Base-by-base conservation (phyloP, 805 yeast genomes). In the Starmerella potacharoeniae region DNA sequence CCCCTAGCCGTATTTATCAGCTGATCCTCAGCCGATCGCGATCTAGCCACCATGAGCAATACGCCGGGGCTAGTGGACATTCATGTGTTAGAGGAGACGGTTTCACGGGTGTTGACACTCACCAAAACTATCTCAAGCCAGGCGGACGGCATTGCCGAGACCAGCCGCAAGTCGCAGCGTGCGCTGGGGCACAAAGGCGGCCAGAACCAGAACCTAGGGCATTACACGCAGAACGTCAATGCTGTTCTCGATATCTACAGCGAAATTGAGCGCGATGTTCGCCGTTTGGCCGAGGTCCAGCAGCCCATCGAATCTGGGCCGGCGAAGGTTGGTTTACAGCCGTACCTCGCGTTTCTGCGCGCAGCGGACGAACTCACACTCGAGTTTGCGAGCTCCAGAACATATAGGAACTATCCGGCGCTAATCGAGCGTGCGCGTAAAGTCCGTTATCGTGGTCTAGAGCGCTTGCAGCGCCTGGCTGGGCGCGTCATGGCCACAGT, bases 51-150 rank as follows among this genome's bases (percentile, higher is more conserved):
- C 11, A 52, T 51, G 58, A 55, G 55, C 47, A 47, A 16, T 31
- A 48, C 46, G 28, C 50, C 50, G 35, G 59, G 57, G 36, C 58
- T 57, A 17, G 52, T 55, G 2, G 96, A 88, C 62, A 82, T 87
- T 36, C 82, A 87, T 2, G 89, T 89, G 5, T 75, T 89, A 35
- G 84, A 86, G 52, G 93, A 85, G 64, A 82, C 84, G 53, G 73
- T 90, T 36, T 68, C 74, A 49, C 77, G 80, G 53, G 78, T 87
- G 3, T 76, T 77, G 41, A 74, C 73, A 17, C 69, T 87, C 42
- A 77, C 88, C 9, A 64, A 68, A 1, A 69, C 76, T 45, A 81
- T 89, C 54, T 72, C 79, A 10, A 69, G 70, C 31, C 80, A 87
- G 2, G 72, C 87, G 43, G 72, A 68, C 34, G 73, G 71, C 49